phyloP scores from a whole-genome alignment of 2,329 filamentous ascomycete species.

The Neobulgaria alba region DNA sequence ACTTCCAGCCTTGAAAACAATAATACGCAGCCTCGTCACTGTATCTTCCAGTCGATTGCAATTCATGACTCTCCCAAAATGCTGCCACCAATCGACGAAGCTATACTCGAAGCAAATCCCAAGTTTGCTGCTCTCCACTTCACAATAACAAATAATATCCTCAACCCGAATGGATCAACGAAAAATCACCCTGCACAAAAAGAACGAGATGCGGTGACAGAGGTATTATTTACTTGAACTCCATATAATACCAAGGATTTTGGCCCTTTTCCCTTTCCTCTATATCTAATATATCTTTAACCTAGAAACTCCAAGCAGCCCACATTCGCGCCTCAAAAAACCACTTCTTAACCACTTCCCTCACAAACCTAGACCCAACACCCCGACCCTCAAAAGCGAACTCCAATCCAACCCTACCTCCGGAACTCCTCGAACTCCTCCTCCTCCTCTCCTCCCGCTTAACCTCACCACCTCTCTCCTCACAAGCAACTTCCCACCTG shows the following conservation, averaged over 20 bases:
- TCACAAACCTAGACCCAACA: constrained; percentile 36
- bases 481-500: constrained; percentile 35
- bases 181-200: constrained; percentile 41
- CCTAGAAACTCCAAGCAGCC: constrained; percentile 40
- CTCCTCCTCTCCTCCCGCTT: constrained; percentile 42
- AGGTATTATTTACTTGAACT: constrained; percentile 33
- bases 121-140: constrained; percentile 51
- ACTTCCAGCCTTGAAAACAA: too few species aligned
- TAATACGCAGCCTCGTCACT: constrained; percentile 1
- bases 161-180: constrained; percentile 51
- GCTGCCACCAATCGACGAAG: constrained; percentile 49
- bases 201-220: constrained; percentile 39
- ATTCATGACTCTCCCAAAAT: constrained; percentile 36
- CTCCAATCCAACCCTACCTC: constrained; percentile 27
- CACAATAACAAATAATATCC: constrained; percentile 42
- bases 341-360: constrained; percentile 42
- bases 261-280: background rate
- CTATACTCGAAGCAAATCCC: constrained; percentile 47
- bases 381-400: constrained; percentile 17
- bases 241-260: background rate
- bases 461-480: constrained; percentile 29
- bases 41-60: background rate
- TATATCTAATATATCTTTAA: background rate
- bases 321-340: constrained; percentile 41
- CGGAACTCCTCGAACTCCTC: constrained; percentile 44